These are phyloP conservation scores for Scutellaria baicalensis DNA, from an alignment of 257 asterid species.

Conservation along the genomic window DNA sequence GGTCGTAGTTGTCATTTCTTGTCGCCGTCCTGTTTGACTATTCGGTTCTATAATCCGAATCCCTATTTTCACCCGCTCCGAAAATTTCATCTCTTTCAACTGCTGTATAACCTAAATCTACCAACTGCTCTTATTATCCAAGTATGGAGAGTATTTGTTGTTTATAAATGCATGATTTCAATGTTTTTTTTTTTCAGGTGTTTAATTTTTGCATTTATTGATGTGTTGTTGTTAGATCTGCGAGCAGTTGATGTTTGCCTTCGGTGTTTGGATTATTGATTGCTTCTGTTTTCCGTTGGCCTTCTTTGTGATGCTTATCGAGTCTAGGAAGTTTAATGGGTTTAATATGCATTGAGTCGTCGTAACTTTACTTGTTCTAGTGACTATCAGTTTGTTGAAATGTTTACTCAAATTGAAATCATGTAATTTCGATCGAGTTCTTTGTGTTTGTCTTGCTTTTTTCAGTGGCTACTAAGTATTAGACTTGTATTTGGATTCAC, in stretches of 20 bases:
- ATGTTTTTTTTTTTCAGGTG: background rate
- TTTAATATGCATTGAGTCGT: conserved; percentile 2
- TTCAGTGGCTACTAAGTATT: conserved; percentile 3
- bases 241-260: background rate
- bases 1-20: too few species aligned
- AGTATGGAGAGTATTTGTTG: background rate
- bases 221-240: conserved; percentile 23
- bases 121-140: background rate
- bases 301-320: background rate
- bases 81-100: conserved; percentile 3
- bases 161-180: conserved; percentile 4
- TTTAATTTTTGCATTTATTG: background rate
- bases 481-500: background rate
- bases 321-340: background rate
- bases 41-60: conserved; percentile 20
- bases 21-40: too few species aligned
- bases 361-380: background rate
- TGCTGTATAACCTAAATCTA: conserved; percentile 6
- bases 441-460: background rate
- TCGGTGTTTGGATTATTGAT: background rate
- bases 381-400: background rate
- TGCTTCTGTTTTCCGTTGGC: background rate
- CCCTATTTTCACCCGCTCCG: conserved; percentile 16
- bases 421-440: background rate
- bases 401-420: background rate